These are phyloP conservation scores for Wickerhamiella slavikovae DNA, from an alignment of 805 yeast genomes.

Conservation along the genomic window DNA sequence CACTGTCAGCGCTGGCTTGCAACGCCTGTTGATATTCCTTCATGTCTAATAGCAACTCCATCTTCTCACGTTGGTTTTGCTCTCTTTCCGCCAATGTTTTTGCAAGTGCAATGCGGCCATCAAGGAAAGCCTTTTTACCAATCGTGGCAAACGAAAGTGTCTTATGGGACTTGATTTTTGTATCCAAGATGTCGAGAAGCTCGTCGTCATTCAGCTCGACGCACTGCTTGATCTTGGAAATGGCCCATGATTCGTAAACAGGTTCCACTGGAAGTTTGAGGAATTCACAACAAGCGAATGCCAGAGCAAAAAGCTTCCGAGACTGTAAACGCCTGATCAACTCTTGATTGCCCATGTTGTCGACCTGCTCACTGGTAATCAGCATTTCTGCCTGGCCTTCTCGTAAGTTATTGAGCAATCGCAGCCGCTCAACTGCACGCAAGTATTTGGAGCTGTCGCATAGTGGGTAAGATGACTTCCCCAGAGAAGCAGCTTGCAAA, in stretches of 20 bases:
- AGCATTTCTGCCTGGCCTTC: conserved; percentile 45
- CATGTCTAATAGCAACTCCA: conserved; percentile 44
- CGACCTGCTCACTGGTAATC: conserved; percentile 37
- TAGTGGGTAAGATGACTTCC: conserved; percentile 39
- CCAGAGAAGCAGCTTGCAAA: conserved; percentile 67
- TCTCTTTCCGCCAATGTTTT: conserved; percentile 49
- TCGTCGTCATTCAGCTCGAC: conserved; percentile 31
- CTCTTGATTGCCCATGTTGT: conserved; percentile 30
- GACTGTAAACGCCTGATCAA: conserved; percentile 36
- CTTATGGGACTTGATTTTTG: conserved; percentile 23
- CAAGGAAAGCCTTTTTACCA: conserved; percentile 49
- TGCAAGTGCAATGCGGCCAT: conserved; percentile 58
- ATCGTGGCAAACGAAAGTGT: conserved; percentile 38
- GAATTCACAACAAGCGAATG: conserved; percentile 38
- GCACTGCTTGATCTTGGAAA: conserved; percentile 39
- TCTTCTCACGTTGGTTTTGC: conserved; percentile 35
- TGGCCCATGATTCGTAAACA: conserved; percentile 67
- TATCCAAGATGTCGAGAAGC: conserved; percentile 29
- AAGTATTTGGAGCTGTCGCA: conserved; percentile 44
- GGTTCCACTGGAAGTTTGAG: conserved; percentile 26
- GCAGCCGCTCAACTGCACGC: conserved; percentile 34
- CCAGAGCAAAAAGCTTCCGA: conserved; percentile 39
- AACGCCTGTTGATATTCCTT: conserved; percentile 56
- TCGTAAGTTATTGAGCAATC: conserved; percentile 53
- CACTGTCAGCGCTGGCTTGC: conserved; percentile 38